These are phyloP conservation scores for Penicillium dipodomyicola DNA, from an alignment of 495 filamentous ascomycete genomes.

Conservation along the genomic window DNA sequence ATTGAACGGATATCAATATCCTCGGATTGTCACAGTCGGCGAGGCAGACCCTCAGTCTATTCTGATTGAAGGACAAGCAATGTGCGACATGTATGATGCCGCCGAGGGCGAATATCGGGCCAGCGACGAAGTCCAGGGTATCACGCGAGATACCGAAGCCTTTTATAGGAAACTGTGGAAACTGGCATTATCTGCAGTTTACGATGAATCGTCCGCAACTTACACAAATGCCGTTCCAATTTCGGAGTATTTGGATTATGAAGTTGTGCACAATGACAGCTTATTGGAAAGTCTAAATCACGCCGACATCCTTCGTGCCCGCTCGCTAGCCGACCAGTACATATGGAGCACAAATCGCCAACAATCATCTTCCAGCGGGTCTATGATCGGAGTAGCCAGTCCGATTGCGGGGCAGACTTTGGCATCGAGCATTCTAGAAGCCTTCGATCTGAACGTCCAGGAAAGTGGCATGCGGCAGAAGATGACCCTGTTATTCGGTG, in stretches of 20 bases:
- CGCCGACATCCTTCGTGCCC: slow-evolving; percentile 54
- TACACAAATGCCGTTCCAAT: slow-evolving; percentile 60
- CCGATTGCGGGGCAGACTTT: slow-evolving; percentile 66
- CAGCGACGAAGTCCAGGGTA: slow-evolving; percentile 37
- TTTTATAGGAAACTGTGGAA: slow-evolving; percentile 53
- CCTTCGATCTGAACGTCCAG: slow-evolving; percentile 52
- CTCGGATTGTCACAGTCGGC: slow-evolving; percentile 54
- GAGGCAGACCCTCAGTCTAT: slow-evolving; percentile 53
- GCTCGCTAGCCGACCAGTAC: slow-evolving; percentile 63
- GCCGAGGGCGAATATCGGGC: slow-evolving; percentile 38
- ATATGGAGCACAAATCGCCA: slow-evolving; percentile 66
- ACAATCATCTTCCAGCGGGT: slow-evolving; percentile 38
- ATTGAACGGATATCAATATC: slow-evolving; percentile 72
- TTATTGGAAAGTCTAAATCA: slow-evolving; percentile 54
- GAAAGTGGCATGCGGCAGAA: slow-evolving; percentile 43
- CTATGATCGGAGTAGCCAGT: slow-evolving; percentile 41
- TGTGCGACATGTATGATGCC: slow-evolving; percentile 49
- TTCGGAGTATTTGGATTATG: slow-evolving; percentile 74
- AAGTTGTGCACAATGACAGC: slow-evolving; percentile 64
- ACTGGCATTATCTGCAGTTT: slow-evolving; percentile 35
- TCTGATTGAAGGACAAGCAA: slow-evolving; percentile 56
- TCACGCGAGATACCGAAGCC: slow-evolving; percentile 35
- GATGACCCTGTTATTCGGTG: slow-evolving; percentile 66
- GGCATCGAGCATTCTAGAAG: slow-evolving; percentile 56
- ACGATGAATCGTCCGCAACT: slow-evolving; percentile 38